Percentiles rank a stretch among this genome's conserved stretches.
These are phyloP conservation scores for Aspergillus melleus DNA, from an alignment of 2,329 filamentous ascomycete species.

Conservation along the genomic window DNA sequence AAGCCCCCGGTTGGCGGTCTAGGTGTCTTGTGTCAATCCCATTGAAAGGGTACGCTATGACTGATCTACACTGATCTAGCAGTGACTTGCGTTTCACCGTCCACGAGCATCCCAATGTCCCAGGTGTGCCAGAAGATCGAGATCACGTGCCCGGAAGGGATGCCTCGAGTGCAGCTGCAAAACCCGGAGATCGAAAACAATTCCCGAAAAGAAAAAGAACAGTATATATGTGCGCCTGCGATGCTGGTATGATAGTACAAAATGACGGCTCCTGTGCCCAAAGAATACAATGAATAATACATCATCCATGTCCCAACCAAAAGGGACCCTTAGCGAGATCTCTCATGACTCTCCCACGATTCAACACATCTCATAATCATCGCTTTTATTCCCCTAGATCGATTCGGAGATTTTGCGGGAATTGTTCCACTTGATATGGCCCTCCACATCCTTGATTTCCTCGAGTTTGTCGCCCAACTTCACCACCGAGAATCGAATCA, in stretches of 20 bases:
- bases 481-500: constrained; percentile 84
- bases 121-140: background rate
- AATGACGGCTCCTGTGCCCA: constrained; percentile 18
- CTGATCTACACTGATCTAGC: background rate
- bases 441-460: constrained; percentile 59
- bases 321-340: constrained; percentile 9
- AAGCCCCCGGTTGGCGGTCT: background rate
- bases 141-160: background rate
- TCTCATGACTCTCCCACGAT: constrained; percentile 12
- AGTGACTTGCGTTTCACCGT: background rate
- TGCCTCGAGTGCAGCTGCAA: background rate
- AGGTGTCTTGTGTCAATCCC: background rate
- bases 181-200: background rate
- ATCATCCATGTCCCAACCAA: constrained; percentile 13
- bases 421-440: constrained; percentile 56
- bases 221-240: constrained; percentile 31
- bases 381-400: constrained; percentile 17
- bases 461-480: constrained; percentile 73
- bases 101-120: background rate
- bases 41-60: background rate
- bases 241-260: constrained; percentile 30
- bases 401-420: constrained; percentile 28
- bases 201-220: constrained; percentile 1
- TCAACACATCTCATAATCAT: constrained; percentile 5
- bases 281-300: constrained; percentile 31